Percentiles rank a stretch among this genome's conserved stretches.
Conservation (phyloP, 1,284 basidiomycete species). For the Rhodofomes roseus region DNA sequence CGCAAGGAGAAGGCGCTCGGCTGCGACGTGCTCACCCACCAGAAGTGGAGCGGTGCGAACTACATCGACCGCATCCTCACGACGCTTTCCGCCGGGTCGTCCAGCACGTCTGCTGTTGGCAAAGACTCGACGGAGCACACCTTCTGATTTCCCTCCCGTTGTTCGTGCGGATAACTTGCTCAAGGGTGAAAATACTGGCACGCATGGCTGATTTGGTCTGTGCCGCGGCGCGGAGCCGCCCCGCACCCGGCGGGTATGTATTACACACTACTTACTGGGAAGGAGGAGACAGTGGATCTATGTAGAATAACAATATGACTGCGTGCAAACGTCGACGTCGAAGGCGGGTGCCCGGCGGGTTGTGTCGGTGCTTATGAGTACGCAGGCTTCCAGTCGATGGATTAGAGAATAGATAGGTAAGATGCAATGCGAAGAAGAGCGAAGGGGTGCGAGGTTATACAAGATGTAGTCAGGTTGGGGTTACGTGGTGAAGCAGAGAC, state of each 20-base stretch:
- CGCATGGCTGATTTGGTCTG: neutral
- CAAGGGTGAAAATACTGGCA: neutral
- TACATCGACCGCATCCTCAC: slow-evolving; percentile 81
- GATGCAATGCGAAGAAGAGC: neutral
- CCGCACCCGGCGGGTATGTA: slow-evolving; percentile 3
- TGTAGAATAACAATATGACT: slow-evolving; percentile 1
- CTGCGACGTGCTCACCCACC: slow-evolving; percentile 89
- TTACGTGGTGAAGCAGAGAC: neutral
- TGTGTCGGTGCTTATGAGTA: neutral
- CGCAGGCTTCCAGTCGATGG: too few relatives aligned
- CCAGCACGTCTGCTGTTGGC: slow-evolving; percentile 77
- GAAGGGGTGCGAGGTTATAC: neutral
- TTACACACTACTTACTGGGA: neutral
- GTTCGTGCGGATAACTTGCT: neutral
- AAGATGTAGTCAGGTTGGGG: neutral
- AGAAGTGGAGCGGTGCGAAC: slow-evolving; percentile 89
- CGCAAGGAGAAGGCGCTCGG: slow-evolving; percentile 88
- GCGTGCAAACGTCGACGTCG: neutral
- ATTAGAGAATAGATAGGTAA: slow-evolving; percentile 1
- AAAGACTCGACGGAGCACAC: slow-evolving; percentile 84
- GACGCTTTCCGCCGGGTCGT: slow-evolving; percentile 78
- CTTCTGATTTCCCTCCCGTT: slow-evolving; percentile 40
- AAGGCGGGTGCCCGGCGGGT: neutral
- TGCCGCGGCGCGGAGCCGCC: neutral
- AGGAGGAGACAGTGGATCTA: neutral